phyloP scores from a whole-genome alignment of 2,329 filamentous ascomycete species.

The Trichoderma aggressivum region DNA sequence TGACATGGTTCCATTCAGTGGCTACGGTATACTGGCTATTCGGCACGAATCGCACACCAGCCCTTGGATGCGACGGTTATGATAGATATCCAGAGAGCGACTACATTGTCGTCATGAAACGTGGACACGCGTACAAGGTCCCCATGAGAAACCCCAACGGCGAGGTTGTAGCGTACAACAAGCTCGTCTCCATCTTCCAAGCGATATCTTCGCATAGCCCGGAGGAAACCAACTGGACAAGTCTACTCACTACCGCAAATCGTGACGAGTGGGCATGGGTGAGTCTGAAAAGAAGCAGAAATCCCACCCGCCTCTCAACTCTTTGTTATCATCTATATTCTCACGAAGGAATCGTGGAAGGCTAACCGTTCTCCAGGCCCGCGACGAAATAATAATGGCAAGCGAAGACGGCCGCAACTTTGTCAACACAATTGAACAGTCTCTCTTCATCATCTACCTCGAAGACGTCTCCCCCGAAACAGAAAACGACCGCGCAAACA shows the following conservation, averaged over 20 bases:
- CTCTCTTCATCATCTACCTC: conserved; percentile 16
- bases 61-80: background rate
- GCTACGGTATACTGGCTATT: conserved; percentile 2
- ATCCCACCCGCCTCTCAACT: no score
- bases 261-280: conserved; percentile 20
- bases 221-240: background rate
- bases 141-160: background rate
- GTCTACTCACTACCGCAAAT: conserved; percentile 18
- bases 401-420: background rate
- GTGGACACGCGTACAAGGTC: conserved; percentile 1
- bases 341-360: no score
- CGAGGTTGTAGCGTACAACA: background rate
- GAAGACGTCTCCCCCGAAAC: conserved; percentile 15
- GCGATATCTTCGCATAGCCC: background rate
- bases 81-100: conserved; percentile 9
- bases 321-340: background rate
- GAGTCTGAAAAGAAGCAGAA: no score
- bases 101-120: conserved; percentile 5
- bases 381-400: background rate
- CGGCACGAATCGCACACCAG: background rate
- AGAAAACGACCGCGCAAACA: background rate
- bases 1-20: background rate
- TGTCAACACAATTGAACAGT: conserved; percentile 12
- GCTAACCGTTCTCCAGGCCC: background rate
- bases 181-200: background rate